Conservation (phyloP, 768 basidiomycete species). For the Boletus rubropictus region DNA sequence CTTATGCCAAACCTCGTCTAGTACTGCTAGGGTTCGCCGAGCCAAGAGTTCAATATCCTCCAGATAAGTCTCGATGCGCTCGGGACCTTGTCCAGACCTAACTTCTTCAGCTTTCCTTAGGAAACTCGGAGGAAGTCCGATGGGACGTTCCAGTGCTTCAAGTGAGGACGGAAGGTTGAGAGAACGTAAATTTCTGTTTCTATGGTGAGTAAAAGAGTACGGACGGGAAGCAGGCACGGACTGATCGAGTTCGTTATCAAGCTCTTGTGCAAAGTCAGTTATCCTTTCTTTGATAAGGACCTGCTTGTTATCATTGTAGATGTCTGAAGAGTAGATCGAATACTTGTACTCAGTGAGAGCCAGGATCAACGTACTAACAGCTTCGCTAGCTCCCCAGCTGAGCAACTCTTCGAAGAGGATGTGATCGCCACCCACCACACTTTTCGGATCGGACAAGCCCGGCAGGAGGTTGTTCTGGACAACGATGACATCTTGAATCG, state of each 20-base stretch:
- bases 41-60: constrained; percentile 68
- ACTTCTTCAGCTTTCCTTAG: constrained; percentile 84
- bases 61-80: constrained; percentile 63
- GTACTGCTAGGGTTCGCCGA: constrained; percentile 48
- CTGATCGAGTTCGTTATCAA: constrained; percentile 59
- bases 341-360: background rate
- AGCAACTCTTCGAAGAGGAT: constrained; percentile 72
- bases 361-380: constrained; percentile 59
- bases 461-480: constrained; percentile 54
- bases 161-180: constrained; percentile 81
- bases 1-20: constrained; percentile 62
- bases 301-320: constrained; percentile 80
- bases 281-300: constrained; percentile 67
- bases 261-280: constrained; percentile 49
- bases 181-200: constrained; percentile 52
- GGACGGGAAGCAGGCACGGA: constrained; percentile 30
- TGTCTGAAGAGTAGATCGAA: constrained; percentile 40
- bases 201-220: constrained; percentile 3
- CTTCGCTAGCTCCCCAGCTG: constrained; percentile 82
- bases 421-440: constrained; percentile 45
- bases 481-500: constrained; percentile 61
- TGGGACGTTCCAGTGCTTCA: constrained; percentile 80
- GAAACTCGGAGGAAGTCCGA: constrained; percentile 85
- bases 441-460: constrained; percentile 53
- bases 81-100: constrained; percentile 67